A percentile compares a stretch with the other conserved stretches of the same genome.
phyloP scores from a whole-genome alignment of 306 rosid genomes.

The Clitoria ternatea region DNA sequence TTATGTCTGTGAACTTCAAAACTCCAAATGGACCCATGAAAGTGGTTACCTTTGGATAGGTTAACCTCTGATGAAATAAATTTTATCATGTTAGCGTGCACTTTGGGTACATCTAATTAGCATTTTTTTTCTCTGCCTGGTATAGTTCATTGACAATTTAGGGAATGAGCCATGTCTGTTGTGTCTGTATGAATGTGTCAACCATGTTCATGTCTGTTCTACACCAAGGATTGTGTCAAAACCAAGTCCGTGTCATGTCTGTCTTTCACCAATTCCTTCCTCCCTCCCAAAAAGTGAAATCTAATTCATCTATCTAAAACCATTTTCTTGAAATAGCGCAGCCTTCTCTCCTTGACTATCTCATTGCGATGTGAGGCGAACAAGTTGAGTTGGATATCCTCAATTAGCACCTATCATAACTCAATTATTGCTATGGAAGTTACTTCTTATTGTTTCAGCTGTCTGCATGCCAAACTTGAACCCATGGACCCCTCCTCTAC shows the following conservation, averaged over 20 bases:
- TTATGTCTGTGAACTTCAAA: not conserved
- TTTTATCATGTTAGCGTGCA: slow-evolving; percentile 25
- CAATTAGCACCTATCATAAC: not conserved
- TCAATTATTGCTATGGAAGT: not conserved
- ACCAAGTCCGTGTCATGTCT: not conserved
- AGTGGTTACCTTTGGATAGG: slow-evolving; percentile 29
- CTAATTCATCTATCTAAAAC: not conserved
- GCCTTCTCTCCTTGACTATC: not conserved
- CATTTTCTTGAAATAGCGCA: not conserved
- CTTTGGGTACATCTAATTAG: not conserved
- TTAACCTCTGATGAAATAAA: slow-evolving; percentile 23
- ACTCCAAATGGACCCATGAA: slow-evolving; percentile 17
- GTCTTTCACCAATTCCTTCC: not conserved
- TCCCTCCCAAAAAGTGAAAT: not conserved
- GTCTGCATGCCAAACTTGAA: not conserved
- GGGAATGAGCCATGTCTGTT: not conserved
- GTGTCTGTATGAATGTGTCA: not conserved
- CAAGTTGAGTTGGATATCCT: not conserved
- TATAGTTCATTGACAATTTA: not conserved
- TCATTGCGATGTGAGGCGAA: not conserved
- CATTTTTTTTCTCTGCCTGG: not conserved
- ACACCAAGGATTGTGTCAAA: slow-evolving; percentile 1
- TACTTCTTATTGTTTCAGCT: not conserved
- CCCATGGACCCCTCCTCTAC: not conserved
- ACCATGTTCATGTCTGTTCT: not conserved